phyloP scores from a whole-genome alignment of 495 filamentous ascomycete genomes.

The Penicillium maclennaniae region DNA sequence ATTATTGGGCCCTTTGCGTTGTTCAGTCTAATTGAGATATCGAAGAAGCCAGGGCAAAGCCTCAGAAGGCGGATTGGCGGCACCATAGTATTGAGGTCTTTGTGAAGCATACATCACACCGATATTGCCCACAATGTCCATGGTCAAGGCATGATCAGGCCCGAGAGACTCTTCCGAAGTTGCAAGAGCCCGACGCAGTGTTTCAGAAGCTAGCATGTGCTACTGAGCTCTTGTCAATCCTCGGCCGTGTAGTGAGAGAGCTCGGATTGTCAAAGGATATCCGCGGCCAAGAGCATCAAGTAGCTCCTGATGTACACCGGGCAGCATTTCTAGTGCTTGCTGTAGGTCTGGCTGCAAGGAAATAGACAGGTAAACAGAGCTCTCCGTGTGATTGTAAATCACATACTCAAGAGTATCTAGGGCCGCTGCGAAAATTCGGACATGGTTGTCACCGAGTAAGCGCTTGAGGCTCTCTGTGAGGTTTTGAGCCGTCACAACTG shows the following conservation, averaged over 20 bases:
- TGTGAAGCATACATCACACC: conserved; percentile 33
- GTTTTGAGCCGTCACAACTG: conserved; percentile 25
- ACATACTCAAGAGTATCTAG: conserved; percentile 29
- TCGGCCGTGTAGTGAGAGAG: conserved; percentile 25
- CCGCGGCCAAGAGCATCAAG: conserved; percentile 17
- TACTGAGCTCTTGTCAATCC: conserved; percentile 20
- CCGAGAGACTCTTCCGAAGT: conserved; percentile 31
- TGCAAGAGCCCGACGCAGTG: conserved; percentile 33
- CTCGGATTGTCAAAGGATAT: conserved; percentile 27
- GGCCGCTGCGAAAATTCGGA: conserved; percentile 19
- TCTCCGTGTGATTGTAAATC: conserved; percentile 18
- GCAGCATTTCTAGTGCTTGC: conserved; percentile 15
- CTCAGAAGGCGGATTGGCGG: conserved; percentile 14
- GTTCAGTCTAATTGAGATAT: conserved; percentile 31
- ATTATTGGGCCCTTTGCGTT: conserved; percentile 19
- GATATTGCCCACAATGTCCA: conserved; percentile 30
- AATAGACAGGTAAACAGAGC: background rate
- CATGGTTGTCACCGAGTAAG: conserved; percentile 32
- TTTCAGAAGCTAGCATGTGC: conserved; percentile 26
- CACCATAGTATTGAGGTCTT: conserved; percentile 1
- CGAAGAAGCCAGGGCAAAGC: conserved; percentile 31
- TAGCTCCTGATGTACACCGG: conserved; percentile 21
- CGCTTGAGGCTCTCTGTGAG: conserved; percentile 20
- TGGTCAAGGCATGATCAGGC: conserved; percentile 26
- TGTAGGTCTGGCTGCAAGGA: conserved; percentile 17